phyloP scores from a whole-genome alignment of 768 basidiomycete genomes.

The Albatrellus ellisii region DNA sequence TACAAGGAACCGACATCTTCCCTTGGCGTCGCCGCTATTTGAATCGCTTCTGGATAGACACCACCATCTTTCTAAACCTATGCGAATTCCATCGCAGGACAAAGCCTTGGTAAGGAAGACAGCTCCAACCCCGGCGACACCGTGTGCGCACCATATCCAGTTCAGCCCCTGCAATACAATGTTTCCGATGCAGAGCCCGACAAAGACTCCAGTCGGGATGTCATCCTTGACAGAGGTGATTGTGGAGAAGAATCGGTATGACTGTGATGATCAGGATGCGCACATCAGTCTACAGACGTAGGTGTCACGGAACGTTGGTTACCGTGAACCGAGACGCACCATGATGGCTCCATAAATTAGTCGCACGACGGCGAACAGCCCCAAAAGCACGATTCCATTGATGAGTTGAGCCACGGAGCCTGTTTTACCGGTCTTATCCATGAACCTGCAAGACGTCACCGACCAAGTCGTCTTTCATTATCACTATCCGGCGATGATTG shows the following conservation, averaged over 20 bases:
- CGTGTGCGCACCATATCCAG: slow-evolving; percentile 51
- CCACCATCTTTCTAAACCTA: slow-evolving; percentile 70
- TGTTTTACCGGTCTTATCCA: slow-evolving; percentile 66
- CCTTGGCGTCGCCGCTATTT: slow-evolving; percentile 14
- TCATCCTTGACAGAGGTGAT: slow-evolving; percentile 40
- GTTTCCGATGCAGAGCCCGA: slow-evolving; percentile 47
- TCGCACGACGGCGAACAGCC: slow-evolving; percentile 56
- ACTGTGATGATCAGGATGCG: slow-evolving; percentile 29
- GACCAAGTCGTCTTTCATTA: background rate
- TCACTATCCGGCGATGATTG: slow-evolving; percentile 3
- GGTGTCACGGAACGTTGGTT: background rate
- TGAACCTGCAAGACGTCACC: slow-evolving; percentile 31
- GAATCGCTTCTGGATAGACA: slow-evolving; percentile 52
- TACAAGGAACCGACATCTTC: no score
- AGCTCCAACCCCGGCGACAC: background rate
- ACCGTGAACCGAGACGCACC: slow-evolving; percentile 14
- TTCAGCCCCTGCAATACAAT: slow-evolving; percentile 60
- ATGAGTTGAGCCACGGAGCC: slow-evolving; percentile 54
- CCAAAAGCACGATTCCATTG: slow-evolving; percentile 58
- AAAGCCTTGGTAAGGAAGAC: no score
- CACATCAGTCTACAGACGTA: background rate
- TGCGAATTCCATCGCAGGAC: background rate
- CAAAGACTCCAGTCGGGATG: slow-evolving; percentile 32
- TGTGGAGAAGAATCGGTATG: slow-evolving; percentile 50
- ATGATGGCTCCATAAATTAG: slow-evolving; percentile 55